Conservation (phyloP, 23 red algal species). For the Gracilaria domingensis region DNA sequence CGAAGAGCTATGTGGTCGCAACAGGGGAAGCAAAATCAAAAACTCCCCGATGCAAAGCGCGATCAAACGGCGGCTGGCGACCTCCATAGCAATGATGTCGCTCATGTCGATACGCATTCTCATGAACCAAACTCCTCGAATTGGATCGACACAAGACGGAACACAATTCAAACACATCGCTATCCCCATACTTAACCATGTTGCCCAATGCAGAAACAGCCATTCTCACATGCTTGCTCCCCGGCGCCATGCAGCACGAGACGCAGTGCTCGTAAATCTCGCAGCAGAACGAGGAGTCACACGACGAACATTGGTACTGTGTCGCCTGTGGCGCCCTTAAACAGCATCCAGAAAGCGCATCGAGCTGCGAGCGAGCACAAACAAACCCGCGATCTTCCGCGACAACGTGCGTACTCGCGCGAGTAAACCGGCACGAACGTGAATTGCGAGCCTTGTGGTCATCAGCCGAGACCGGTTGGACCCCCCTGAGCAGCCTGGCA, state of each 20-base stretch:
- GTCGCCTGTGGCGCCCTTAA: not conserved
- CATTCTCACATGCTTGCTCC: not conserved
- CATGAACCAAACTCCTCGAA: slow-evolving; percentile 61
- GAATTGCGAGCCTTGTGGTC: not conserved
- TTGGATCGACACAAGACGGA: slow-evolving; percentile 52
- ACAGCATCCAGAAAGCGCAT: not conserved
- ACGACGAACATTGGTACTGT: slow-evolving; percentile 40
- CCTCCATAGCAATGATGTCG: slow-evolving; percentile 62
- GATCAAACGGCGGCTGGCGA: slow-evolving; percentile 28
- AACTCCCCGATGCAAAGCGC: slow-evolving; percentile 51
- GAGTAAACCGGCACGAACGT: not conserved
- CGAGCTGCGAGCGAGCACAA: not conserved
- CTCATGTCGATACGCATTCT: slow-evolving; percentile 67
- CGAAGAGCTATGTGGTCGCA: not conserved
- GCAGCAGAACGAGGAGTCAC: slow-evolving; percentile 40
- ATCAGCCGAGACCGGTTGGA: not conserved
- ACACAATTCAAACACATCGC: slow-evolving; percentile 55
- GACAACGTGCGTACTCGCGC: not conserved
- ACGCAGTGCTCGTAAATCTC: slow-evolving; percentile 59
- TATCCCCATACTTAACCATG: not conserved
- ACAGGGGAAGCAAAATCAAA: slow-evolving; percentile 70
- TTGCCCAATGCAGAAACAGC: not conserved
- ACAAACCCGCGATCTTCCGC: not conserved
- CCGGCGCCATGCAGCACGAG: slow-evolving; percentile 69
- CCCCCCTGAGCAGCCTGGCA: not conserved